These are phyloP conservation scores for Phaeotremella skinneri DNA, from an alignment of 768 basidiomycete species.

Conservation along the genomic window DNA sequence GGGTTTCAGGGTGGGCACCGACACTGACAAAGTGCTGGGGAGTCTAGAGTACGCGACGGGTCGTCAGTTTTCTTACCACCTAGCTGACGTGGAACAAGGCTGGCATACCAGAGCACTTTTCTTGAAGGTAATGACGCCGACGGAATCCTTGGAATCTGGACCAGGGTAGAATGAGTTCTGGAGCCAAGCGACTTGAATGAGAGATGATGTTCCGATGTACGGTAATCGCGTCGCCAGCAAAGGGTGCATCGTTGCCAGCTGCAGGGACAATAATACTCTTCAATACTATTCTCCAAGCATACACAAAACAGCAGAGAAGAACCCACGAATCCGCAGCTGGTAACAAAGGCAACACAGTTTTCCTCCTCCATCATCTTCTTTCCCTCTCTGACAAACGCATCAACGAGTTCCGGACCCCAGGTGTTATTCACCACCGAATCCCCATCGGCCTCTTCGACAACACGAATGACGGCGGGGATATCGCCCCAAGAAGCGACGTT, in stretches of 20 bases:
- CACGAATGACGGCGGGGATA: slow-evolving; percentile 30
- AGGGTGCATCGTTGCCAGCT: slow-evolving; percentile 43
- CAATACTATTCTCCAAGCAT: neutral
- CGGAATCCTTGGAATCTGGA: slow-evolving; percentile 14
- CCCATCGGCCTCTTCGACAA: slow-evolving; percentile 27
- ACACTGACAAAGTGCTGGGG: slow-evolving; percentile 31
- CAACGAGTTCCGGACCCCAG: slow-evolving; percentile 32
- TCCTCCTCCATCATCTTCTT: slow-evolving; percentile 32
- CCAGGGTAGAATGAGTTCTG: slow-evolving; percentile 26
- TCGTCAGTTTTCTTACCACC: too few species aligned
- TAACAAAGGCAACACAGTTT: slow-evolving; percentile 30
- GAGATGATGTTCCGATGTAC: slow-evolving; percentile 27
- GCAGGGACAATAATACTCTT: neutral
- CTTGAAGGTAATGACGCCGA: slow-evolving; percentile 36
- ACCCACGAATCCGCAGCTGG: slow-evolving; percentile 34
- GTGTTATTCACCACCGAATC: slow-evolving; percentile 18
- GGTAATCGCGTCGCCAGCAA: slow-evolving; percentile 27
- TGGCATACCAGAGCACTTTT: slow-evolving; percentile 21
- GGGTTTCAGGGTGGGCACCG: slow-evolving; percentile 27
- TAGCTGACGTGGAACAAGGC: too few species aligned
- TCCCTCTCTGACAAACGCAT: slow-evolving; percentile 33
- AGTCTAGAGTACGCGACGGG: slow-evolving; percentile 21
- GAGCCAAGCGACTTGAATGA: slow-evolving; percentile 31
- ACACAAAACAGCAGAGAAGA: neutral
- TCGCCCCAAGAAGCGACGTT: slow-evolving; percentile 24